Evolutionary conservation across 768 basidiomycete genomes (phyloP).

Genomic region (Suillus decipiens): DNA sequence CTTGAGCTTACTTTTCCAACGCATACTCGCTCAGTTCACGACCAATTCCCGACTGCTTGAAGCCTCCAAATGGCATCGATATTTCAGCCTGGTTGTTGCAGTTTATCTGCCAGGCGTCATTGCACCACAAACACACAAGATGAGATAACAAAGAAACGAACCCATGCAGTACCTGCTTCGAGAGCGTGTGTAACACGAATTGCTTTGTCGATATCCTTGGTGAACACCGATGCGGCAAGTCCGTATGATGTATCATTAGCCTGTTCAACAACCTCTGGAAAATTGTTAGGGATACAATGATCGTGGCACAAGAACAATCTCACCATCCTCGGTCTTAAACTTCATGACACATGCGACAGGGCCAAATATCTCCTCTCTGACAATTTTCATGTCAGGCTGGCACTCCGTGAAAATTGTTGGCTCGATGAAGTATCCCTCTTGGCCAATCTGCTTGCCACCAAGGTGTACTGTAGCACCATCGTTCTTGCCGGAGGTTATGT

Average conservation of each 20-base stretch:
- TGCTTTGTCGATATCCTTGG: constrained; percentile 43
- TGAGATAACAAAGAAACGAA: constrained; percentile 21
- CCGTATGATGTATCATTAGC: constrained; percentile 52
- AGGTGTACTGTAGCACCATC: constrained; percentile 48
- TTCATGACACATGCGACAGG: constrained; percentile 48
- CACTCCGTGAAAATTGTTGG: constrained; percentile 48
- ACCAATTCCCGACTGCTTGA: constrained; percentile 73
- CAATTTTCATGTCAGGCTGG: constrained; percentile 48
- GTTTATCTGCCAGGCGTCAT: constrained; percentile 38
- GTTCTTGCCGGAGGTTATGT: constrained; percentile 52
- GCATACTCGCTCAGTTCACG: constrained; percentile 71
- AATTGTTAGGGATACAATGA: background rate
- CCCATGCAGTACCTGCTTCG: constrained; percentile 62
- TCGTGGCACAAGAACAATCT: background rate
- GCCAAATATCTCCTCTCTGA: constrained; percentile 44
- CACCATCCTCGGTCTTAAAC: constrained; percentile 43
- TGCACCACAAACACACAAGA: background rate
- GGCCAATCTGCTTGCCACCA: constrained; percentile 45
- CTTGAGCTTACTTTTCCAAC: constrained; percentile 40
- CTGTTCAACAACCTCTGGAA: constrained; percentile 25
- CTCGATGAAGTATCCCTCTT: constrained; percentile 46
- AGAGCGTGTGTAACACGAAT: constrained; percentile 43
- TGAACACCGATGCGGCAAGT: constrained; percentile 52
- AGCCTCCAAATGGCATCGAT: constrained; percentile 68
- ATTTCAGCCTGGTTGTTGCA: constrained; percentile 45